phyloP scores from a whole-genome alignment of 495 filamentous ascomycete species.

The Aspergillus haitiensis region DNA sequence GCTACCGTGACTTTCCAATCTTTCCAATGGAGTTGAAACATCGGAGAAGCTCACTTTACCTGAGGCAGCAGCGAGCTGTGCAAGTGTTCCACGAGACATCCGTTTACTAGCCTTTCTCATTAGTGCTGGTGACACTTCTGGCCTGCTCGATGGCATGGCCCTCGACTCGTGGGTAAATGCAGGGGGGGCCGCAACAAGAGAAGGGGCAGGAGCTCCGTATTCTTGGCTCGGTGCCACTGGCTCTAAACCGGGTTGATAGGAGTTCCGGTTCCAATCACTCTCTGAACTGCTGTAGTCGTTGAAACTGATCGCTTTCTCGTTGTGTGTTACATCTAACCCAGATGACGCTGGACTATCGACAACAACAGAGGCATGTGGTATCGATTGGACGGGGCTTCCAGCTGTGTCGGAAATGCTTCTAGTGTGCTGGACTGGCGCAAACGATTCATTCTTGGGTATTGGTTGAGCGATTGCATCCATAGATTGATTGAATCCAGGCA shows the following conservation, averaged over 20 bases:
- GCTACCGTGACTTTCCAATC: slow-evolving; percentile 31
- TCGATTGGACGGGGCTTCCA: slow-evolving; percentile 24
- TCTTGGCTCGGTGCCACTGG: slow-evolving; percentile 47
- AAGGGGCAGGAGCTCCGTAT: slow-evolving; percentile 59
- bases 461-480: slow-evolving; percentile 41
- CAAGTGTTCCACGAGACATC: slow-evolving; percentile 76
- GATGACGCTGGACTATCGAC: slow-evolving; percentile 36
- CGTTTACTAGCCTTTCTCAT: slow-evolving; percentile 74
- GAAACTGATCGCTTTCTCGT: slow-evolving; percentile 26
- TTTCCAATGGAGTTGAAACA: slow-evolving; percentile 38
- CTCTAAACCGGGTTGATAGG: slow-evolving; percentile 18
- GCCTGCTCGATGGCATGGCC: slow-evolving; percentile 63
- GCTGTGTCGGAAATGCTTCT: slow-evolving; percentile 57
- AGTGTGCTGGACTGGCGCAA: slow-evolving; percentile 47
- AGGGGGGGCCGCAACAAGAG: slow-evolving; percentile 73
- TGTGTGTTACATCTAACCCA: slow-evolving; percentile 45
- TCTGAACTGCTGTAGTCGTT: slow-evolving; percentile 59
- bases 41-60: slow-evolving; percentile 45
- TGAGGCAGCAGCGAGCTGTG: slow-evolving; percentile 66
- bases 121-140: slow-evolving; percentile 65
- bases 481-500: slow-evolving; percentile 42
- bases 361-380: slow-evolving; percentile 30
- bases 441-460: slow-evolving; percentile 34
- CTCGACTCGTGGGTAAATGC: slow-evolving; percentile 71
- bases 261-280: slow-evolving; percentile 49